phyloP scores from a whole-genome alignment of 2,329 filamentous ascomycete species.

The Verticillium isaacii region DNA sequence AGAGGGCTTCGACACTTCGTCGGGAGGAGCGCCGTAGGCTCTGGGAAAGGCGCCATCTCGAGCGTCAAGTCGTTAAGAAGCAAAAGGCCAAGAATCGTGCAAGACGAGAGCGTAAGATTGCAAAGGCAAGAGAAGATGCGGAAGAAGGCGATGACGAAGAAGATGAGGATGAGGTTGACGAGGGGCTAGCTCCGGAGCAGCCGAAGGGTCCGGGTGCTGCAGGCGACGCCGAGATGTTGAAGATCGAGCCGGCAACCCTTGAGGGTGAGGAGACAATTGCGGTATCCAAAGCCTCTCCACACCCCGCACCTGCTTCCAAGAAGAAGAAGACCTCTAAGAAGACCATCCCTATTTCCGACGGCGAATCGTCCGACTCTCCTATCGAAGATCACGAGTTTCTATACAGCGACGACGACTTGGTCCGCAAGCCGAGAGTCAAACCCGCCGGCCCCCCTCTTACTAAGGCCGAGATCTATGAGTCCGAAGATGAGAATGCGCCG shows the following conservation, averaged over 20 bases:
- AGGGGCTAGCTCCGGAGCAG: conserved; percentile 18
- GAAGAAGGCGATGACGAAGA: conserved; percentile 16
- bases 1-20: conserved; percentile 42
- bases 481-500: conserved; percentile 51
- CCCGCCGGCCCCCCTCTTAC: conserved; percentile 26
- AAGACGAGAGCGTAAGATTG: conserved; percentile 23
- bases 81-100: conserved; percentile 33
- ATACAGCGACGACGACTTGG: conserved; percentile 55
- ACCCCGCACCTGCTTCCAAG: conserved; percentile 12
- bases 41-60: conserved; percentile 45
- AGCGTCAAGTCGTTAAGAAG: conserved; percentile 34
- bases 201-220: conserved; percentile 18
- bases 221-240: conserved; percentile 17
- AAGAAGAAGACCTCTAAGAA: conserved; percentile 23
- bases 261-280: conserved; percentile 21
- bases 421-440: conserved; percentile 41
- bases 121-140: conserved; percentile 11
- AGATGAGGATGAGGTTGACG: conserved; percentile 18
- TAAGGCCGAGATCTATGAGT: conserved; percentile 37
- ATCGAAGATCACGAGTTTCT: conserved; percentile 55
- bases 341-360: conserved; percentile 36
- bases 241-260: background rate
- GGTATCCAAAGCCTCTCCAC: background rate
- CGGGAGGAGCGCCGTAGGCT: conserved; percentile 39
- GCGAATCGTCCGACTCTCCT: conserved; percentile 55